Evolutionary conservation across 2,329 filamentous ascomycete species (phyloP), one percentile per base, ranked within the genome.

Genomic region (Colletotrichum falcatum): DNA sequence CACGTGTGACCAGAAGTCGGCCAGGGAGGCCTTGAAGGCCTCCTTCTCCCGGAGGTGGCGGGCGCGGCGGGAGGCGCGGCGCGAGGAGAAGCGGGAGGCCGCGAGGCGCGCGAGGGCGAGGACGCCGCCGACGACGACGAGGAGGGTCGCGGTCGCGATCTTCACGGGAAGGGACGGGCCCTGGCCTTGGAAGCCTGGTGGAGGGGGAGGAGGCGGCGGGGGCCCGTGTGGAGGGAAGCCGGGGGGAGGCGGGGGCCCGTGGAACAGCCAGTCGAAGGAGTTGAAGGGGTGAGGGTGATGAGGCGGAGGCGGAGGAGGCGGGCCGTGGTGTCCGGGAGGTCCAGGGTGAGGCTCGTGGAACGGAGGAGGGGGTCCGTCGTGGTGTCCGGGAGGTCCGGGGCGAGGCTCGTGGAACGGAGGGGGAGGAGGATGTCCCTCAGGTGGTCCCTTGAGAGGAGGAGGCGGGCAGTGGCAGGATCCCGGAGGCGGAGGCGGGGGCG

Each of bases 401-500:
- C 64, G 71, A 23, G 51, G 64, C 58, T 71, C 65, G 18, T 71
- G 60, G 28, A 61, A 58, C 1, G 46, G 46, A 16, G 65, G 70
- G 49, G 74, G 75, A 20, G 66, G 72, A 28, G 75, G 75, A 51
- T 11, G 66, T 9, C 30, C 59, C 18, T 61, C 30, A 11, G 51
- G 61, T 9, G 26, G 53, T 7, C 63, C 73, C 44, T 74, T 73
- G 20, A 69, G 76, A 28, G 70, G 76, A 54, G 76, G 73, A 23
- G 78, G 79, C 5, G 61, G 73, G 65, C 76, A 78, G 66, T 78
- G 77, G 65, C 78, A 79, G 60, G 75, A 76, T 61, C 75, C 70
- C 53, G 74, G 70, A 42, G 76, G 73, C 68, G 79, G 72, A 26
- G 42, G 9, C 42, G 61, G 66, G 1, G 75, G 65, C 61, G 73